Percentiles rank a stretch among this genome's conserved stretches.
phyloP scores from a whole-genome alignment of 1,139 yeast species.

The Suhomyces chickasaworum region DNA sequence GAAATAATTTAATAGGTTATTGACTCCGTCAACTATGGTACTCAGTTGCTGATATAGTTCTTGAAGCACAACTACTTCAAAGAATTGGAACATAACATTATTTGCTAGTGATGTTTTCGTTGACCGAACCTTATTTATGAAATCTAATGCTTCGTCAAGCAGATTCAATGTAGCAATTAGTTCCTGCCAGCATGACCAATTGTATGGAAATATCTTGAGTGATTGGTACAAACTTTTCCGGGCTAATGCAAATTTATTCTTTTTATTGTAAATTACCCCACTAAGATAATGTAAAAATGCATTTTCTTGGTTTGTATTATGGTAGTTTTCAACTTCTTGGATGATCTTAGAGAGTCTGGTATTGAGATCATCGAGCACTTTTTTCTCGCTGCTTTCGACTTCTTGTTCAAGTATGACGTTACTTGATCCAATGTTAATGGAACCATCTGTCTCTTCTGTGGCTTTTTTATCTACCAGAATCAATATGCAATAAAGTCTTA shows the following conservation, averaged over 20 bases:
- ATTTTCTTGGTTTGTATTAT: slow-evolving; percentile 36
- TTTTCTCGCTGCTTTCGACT: slow-evolving; percentile 15
- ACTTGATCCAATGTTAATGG: slow-evolving; percentile 34
- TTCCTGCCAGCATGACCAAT: slow-evolving; percentile 96
- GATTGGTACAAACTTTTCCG: slow-evolving; percentile 61
- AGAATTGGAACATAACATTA: slow-evolving; percentile 63
- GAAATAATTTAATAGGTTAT: slow-evolving; percentile 50
- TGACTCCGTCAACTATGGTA: slow-evolving; percentile 51
- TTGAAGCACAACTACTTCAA: slow-evolving; percentile 70
- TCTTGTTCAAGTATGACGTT: slow-evolving; percentile 12
- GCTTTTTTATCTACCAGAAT: slow-evolving; percentile 73
- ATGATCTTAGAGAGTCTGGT: slow-evolving; percentile 44
- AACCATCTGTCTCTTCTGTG: slow-evolving; percentile 73
- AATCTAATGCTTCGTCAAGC: slow-evolving; percentile 59
- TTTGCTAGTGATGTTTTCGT: slow-evolving; percentile 25
- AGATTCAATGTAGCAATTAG: slow-evolving; percentile 64
- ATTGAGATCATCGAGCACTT: slow-evolving; percentile 25
- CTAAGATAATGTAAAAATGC: slow-evolving; percentile 70
- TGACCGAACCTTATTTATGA: slow-evolving; percentile 43
- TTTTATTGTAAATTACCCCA: slow-evolving; percentile 66
- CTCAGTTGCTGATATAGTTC: slow-evolving; percentile 75
- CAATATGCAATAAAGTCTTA: slow-evolving; percentile 67
- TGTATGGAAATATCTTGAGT: slow-evolving; percentile 67
- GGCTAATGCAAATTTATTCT: slow-evolving; percentile 62
- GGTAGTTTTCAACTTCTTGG: slow-evolving; percentile 40